Conservation (phyloP, 495 filamentous ascomycete genomes). For the Achaetomiella virescens region DNA sequence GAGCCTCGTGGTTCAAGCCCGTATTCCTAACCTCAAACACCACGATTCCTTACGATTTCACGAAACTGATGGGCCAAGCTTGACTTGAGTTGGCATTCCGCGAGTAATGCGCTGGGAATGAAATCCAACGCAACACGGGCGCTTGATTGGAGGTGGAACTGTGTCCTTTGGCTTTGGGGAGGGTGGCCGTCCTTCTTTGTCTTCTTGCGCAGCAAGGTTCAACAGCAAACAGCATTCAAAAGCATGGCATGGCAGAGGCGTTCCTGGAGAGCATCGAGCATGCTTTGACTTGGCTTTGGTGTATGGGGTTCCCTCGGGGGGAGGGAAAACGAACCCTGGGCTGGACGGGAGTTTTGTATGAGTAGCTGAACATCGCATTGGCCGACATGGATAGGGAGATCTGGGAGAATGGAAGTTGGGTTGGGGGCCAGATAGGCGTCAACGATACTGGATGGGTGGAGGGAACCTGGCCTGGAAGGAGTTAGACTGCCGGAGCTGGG, state of each 20-base stretch:
- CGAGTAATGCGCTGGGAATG: not conserved
- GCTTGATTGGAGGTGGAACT: not conserved
- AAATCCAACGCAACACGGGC: not conserved
- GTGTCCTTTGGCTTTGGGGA: not conserved
- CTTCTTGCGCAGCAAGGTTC: slow-evolving; percentile 9
- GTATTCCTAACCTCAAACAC: slow-evolving; percentile 1
- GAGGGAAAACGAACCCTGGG: too few relatives aligned
- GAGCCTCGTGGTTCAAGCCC: slow-evolving; percentile 25
- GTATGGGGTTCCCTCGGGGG: not conserved
- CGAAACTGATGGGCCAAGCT: not conserved
- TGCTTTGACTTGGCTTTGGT: slow-evolving; percentile 1
- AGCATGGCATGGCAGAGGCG: slow-evolving; percentile 34
- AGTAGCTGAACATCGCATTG: slow-evolving; percentile 26
- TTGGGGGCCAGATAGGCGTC: not conserved
- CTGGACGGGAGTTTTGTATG: slow-evolving; percentile 21
- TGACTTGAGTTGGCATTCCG: not conserved
- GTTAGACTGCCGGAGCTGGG: not conserved
- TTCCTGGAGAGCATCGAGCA: slow-evolving; percentile 16
- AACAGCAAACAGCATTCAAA: slow-evolving; percentile 6
- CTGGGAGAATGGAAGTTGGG: too few relatives aligned
- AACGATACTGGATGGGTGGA: not conserved
- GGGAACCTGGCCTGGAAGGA: too few relatives aligned
- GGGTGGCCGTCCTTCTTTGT: slow-evolving; percentile 3
- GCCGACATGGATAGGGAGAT: slow-evolving; percentile 20
- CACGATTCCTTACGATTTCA: slow-evolving; percentile 1